Base-by-base conservation (phyloP, 176 grass and related monocot species). In the Aegilops longissima region DNA sequence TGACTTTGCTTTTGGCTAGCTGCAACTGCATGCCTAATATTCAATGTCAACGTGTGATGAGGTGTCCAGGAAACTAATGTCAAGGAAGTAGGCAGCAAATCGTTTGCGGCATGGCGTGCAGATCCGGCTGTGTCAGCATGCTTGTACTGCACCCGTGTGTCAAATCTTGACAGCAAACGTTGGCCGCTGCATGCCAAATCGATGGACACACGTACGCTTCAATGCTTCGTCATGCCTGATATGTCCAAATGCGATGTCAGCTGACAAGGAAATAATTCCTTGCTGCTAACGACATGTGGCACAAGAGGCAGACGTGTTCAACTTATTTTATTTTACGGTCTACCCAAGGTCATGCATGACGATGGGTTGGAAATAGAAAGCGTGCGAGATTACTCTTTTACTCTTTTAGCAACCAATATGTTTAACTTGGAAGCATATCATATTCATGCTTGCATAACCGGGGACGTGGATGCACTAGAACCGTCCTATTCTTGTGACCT, bases 41-140 rank as follows among this genome's bases (percentile, higher is more conserved):
- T 2, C 17, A 56, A 3, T 56, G 52, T 56, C 52, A 56, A 56
- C 17, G 17, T 8, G 52, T 56, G 52, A 56, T 68, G 6, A 7
- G 75, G n/a, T 36, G 51, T 7, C 20, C 10, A 39, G 17, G 44
- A 33, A 7, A 6, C 20, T 34, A 61, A 76, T 40, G 68, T 87
- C 84, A 86, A 86, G 6, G 27, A 86, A 61, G 65, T 71, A 14
- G 64, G 86, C 64, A 42, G 69, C 80, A 24, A 40, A 40, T 40
- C 39, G 0, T 40, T 11, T 31, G 35, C 2, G 34, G 70, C 58
- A 23, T 66, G 61, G 73, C 35, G 24, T 18, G 51, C 80, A 35
- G 33, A 12, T 45, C 12, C 8, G 61, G 78, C 5, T 27, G 66
- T 69, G 61, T n/a, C 59, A 34, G 4, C 27, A 35, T 42, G 18